Evolutionary conservation across 2,329 filamentous ascomycete genomes (phyloP).

Genomic region (Paradendryphiella salina): DNA sequence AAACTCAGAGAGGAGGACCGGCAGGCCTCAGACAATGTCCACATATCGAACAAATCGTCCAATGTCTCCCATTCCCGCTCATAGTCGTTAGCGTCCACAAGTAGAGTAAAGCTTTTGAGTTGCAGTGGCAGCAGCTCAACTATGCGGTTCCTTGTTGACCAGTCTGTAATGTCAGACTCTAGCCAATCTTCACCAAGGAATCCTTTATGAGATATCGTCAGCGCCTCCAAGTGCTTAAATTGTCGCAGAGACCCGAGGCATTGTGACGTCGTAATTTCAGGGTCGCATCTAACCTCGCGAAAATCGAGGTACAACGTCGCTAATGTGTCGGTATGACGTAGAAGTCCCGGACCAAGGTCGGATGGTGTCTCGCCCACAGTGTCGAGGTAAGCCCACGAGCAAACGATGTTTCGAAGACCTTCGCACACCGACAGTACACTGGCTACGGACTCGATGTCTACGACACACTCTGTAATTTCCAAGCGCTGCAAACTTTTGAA

Average conservation of each 20-base stretch:
- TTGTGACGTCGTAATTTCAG: neutral
- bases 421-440: constrained; percentile 17
- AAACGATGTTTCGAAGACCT: constrained; percentile 25
- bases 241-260: constrained; percentile 16
- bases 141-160: neutral
- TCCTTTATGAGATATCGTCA: constrained; percentile 19
- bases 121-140: constrained; percentile 16
- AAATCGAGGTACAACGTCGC: constrained; percentile 22
- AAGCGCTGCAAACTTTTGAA: constrained; percentile 23
- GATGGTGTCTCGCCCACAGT: neutral
- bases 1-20: neutral
- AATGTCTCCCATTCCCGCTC: neutral
- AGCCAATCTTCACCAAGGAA: constrained; percentile 6
- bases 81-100: neutral
- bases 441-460: constrained; percentile 15
- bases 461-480: constrained; percentile 24
- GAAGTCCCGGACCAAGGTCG: constrained; percentile 16
- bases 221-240: constrained; percentile 10
- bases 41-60: constrained; percentile 6
- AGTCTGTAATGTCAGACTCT: constrained; percentile 1
- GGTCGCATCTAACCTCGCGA: constrained; percentile 7
- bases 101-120: constrained; percentile 15
- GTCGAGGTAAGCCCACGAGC: constrained; percentile 24
- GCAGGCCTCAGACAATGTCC: constrained; percentile 13
- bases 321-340: constrained; percentile 18